A percentile compares a stretch with the other conserved stretches of the same genome.
Conservation (phyloP, 371 early-diverging fungal species). For the Mortierella sp. region DNA sequence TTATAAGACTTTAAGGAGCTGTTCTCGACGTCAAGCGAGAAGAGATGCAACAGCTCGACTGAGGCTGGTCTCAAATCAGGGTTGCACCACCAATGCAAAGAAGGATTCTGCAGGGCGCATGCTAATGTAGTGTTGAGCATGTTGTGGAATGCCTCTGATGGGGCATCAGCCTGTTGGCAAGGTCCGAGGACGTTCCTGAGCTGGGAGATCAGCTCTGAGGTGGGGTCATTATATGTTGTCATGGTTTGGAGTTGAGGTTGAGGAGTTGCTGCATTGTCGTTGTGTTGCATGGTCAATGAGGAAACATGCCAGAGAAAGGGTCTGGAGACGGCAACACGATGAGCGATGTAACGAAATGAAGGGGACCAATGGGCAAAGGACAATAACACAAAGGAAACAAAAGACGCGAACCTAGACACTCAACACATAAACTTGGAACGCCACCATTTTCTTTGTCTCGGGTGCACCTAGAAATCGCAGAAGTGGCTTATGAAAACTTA, state of each 20-base stretch:
- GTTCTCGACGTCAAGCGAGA: conserved; percentile 27
- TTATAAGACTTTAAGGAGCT: conserved; percentile 16
- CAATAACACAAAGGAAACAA: too few species aligned
- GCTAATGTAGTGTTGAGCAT: conserved; percentile 24
- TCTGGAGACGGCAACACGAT: background rate
- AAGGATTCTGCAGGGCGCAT: conserved; percentile 24
- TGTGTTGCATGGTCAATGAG: too few species aligned
- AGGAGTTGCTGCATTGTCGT: background rate
- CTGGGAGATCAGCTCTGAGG: conserved; percentile 10
- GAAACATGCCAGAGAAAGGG: background rate
- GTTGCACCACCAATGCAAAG: conserved; percentile 52
- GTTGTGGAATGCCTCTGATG: conserved; percentile 19
- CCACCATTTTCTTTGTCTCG: conserved; percentile 43
- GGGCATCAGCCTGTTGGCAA: conserved; percentile 13
- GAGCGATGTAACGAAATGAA: background rate
- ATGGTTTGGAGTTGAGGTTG: too few species aligned
- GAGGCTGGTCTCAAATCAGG: conserved; percentile 20
- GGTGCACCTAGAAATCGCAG: too few species aligned
- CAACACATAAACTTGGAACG: too few species aligned
- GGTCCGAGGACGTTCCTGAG: conserved; percentile 9
- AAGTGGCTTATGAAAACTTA: too few species aligned
- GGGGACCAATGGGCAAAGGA: too few species aligned
- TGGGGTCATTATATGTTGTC: too few species aligned
- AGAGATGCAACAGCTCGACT: conserved; percentile 34
- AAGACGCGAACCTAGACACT: background rate